Conservation (phyloP, 306 rosid species). For the Begonia loranthoides region DNA sequence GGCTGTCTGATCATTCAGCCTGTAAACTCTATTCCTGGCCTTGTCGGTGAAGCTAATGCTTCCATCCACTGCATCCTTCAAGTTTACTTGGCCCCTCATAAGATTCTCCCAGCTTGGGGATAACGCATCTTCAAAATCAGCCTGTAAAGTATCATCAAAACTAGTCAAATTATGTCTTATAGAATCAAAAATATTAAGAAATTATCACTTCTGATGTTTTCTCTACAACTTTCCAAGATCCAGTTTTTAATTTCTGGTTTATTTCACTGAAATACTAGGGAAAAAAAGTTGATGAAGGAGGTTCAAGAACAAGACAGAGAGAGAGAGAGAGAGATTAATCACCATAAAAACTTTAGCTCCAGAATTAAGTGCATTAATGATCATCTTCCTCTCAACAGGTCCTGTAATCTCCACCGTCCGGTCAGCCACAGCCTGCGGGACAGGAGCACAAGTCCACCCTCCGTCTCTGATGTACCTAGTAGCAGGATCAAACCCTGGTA, state of each 20-base stretch:
- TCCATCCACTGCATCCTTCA: constrained; percentile 77
- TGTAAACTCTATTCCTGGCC: constrained; percentile 61
- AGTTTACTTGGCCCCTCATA: constrained; percentile 71
- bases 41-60: constrained; percentile 70
- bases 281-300: not conserved
- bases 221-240: no score
- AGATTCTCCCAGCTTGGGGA: constrained; percentile 96
- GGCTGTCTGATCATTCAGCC: constrained; percentile 59
- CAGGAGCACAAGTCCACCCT: constrained; percentile 56
- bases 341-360: constrained; percentile 96
- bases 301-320: not conserved
- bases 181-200: constrained; percentile 1
- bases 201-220: no score
- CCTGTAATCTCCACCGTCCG: constrained; percentile 89
- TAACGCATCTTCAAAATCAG: constrained; percentile 91
- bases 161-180: no score
- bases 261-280: not conserved
- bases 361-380: constrained; percentile 89
- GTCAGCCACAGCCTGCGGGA: constrained; percentile 55
- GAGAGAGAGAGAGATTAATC: not conserved
- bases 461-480: constrained; percentile 49
- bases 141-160: constrained; percentile 19
- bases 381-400: constrained; percentile 82
- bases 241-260: not conserved
- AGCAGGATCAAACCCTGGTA: constrained; percentile 69